Base-by-base conservation (phyloP, 140 eudicot species). In the Cichorium intybus region DNA sequence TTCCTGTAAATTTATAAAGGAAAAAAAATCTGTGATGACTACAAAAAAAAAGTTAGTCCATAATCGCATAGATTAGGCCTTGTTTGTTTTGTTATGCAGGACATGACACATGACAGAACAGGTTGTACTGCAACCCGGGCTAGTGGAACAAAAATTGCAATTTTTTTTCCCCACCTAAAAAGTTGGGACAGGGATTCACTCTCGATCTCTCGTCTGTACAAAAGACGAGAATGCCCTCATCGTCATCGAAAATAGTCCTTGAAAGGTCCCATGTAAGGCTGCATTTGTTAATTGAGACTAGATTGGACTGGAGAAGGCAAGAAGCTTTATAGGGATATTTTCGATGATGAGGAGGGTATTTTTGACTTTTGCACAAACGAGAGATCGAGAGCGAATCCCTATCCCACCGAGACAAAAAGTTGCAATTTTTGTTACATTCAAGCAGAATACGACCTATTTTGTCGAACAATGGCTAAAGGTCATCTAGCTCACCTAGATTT, bases 401-500 rank as follows among this genome's bases (percentile, higher is more conserved):
- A 4, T 39, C 12, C 46, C 46, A 39, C 46, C 16, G 49, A 20
- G 7, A 15, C 2, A 43, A 43, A 43, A 14, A 43, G 7, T 43
- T 43, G 49, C 49, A 43, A 43, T 35, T 10, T 35, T 35, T 35
- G 12, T 35, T 35, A 2, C 43, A 35, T 35, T 2, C 43, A 35
- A 35, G 10, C 14, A 10, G 14, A 10, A 2, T 35, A 35, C 43
- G 10, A 35, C 14, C 14, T 14, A 7, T 41, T 41, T 0, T 4
- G 5, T 39, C 47, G 2, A 4, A 4, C 46, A 10, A 11, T 15
- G 46, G 4, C 1, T 37, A 10, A 49, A 62, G 61, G 20, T 51
- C 47, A 67, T 41, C 37, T 12, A 56, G 66, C 89, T 75, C 62
- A 92, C 98, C 98, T 28, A 92, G 98, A 68, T 84, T 80, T 77